These are phyloP conservation scores for Talaromyces sp. DNA, from an alignment of 2,329 filamentous ascomycete genomes.

Conservation along the genomic window DNA sequence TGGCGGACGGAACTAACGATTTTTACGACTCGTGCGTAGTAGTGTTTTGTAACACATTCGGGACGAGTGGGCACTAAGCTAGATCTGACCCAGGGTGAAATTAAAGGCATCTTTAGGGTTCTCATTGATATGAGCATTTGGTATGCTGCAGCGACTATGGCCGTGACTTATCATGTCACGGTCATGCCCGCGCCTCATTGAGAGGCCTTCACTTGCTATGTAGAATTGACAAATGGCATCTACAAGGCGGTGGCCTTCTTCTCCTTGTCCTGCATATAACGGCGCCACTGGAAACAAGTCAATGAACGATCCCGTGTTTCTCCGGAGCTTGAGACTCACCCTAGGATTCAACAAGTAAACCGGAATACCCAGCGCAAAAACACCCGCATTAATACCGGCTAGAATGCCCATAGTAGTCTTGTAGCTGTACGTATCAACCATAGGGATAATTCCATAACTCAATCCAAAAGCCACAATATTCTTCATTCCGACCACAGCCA, in stretches of 20 bases:
- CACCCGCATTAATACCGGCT: conserved; percentile 21
- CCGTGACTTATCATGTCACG: background rate
- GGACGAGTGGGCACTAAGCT: background rate
- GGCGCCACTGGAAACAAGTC: background rate
- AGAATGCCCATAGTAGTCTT: conserved; percentile 26
- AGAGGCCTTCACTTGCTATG: background rate
- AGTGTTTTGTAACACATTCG: background rate
- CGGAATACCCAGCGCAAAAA: conserved; percentile 26
- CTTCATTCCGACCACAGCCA: conserved; percentile 30
- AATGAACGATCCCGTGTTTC: background rate
- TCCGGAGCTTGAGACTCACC: conserved; percentile 14
- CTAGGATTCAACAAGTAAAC: conserved; percentile 27
- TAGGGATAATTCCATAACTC: conserved; percentile 29
- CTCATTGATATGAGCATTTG: background rate
- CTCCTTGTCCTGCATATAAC: background rate
- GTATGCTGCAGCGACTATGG: background rate
- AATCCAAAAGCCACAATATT: conserved; percentile 29
- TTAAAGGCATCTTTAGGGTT: background rate
- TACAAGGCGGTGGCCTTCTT: background rate
- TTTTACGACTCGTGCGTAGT: background rate
- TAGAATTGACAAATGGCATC: background rate
- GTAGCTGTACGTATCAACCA: conserved; percentile 27
- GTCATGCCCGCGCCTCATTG: background rate
- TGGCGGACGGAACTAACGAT: background rate
- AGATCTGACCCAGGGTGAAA: background rate